These are phyloP conservation scores for Debaryomyces robertsiae DNA, from an alignment of 1,139 yeast species.

Conservation along the genomic window DNA sequence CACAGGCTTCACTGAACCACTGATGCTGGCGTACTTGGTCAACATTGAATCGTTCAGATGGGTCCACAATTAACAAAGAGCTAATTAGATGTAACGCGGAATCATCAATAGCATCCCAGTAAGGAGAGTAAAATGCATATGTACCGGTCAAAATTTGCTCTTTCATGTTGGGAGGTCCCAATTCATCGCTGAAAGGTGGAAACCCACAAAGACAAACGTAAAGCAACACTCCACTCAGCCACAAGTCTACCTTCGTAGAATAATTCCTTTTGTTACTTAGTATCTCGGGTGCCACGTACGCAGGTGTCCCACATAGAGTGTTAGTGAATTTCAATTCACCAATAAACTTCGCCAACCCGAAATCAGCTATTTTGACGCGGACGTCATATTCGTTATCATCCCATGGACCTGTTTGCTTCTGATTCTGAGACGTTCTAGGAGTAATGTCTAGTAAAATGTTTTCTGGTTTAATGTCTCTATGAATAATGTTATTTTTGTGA, in stretches of 20 bases:
- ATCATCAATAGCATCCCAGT: conserved; percentile 74
- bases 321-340: conserved; percentile 77
- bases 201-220: conserved; percentile 82
- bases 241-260: conserved; percentile 71
- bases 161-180: conserved; percentile 77
- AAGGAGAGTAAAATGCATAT: conserved; percentile 77
- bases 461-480: conserved; percentile 88
- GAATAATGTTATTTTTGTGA: conserved; percentile 78
- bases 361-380: conserved; percentile 76
- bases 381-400: conserved; percentile 64
- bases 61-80: conserved; percentile 59
- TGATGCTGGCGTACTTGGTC: conserved; percentile 54
- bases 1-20: conserved; percentile 48
- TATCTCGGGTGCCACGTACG: conserved; percentile 83
- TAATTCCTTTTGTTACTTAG: conserved; percentile 55
- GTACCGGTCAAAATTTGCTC: conserved; percentile 69
- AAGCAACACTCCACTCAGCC: conserved; percentile 78
- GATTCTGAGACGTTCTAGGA: conserved; percentile 41
- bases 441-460: conserved; percentile 76
- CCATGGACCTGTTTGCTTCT: conserved; percentile 72
- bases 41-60: conserved; percentile 54
- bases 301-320: conserved; percentile 82
- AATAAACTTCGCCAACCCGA: conserved; percentile 76
- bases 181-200: conserved; percentile 81
- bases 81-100: conserved; percentile 66